These are phyloP conservation scores for Pyrus communis DNA, from an alignment of 306 rosid species.

Conservation along the genomic window DNA sequence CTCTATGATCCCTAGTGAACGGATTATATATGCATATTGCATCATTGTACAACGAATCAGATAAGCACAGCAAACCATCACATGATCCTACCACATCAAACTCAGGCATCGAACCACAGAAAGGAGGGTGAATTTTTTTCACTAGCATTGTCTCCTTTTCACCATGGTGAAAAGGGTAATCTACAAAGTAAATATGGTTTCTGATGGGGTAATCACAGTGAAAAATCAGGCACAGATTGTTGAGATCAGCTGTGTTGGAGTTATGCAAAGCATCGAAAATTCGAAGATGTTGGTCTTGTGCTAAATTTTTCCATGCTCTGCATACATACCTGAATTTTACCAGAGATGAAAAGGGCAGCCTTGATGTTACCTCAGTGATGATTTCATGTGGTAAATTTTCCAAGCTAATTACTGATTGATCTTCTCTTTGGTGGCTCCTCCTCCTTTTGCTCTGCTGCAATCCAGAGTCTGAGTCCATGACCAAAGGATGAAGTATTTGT, in stretches of 20 bases:
- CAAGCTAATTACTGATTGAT: neutral
- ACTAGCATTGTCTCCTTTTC: neutral
- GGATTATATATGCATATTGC: slow-evolving; percentile 29
- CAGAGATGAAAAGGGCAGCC: slow-evolving; percentile 31
- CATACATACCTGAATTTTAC: slow-evolving; percentile 24
- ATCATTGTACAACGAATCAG: slow-evolving; percentile 16
- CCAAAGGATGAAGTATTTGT: neutral
- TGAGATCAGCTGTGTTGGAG: neutral
- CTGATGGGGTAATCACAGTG: slow-evolving; percentile 35
- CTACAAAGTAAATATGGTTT: slow-evolving; percentile 27
- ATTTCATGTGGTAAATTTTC: slow-evolving; percentile 23
- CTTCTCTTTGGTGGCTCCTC: neutral
- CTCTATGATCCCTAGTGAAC: slow-evolving; percentile 16
- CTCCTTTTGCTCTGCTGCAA: neutral
- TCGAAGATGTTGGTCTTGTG: slow-evolving; percentile 7
- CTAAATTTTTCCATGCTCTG: slow-evolving; percentile 16
- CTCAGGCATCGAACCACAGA: slow-evolving; percentile 19
- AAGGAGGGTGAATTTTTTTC: slow-evolving; percentile 22
- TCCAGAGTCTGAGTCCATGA: neutral
- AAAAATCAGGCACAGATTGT: slow-evolving; percentile 25
- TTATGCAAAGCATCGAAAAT: neutral
- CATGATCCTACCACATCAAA: slow-evolving; percentile 31
- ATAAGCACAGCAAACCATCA: slow-evolving; percentile 30
- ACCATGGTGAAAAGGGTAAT: slow-evolving; percentile 3
- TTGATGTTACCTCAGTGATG: slow-evolving; percentile 10